Evolutionary conservation across 2,329 filamentous ascomycete genomes (phyloP).

Genomic region (Penicillium sp.): DNA sequence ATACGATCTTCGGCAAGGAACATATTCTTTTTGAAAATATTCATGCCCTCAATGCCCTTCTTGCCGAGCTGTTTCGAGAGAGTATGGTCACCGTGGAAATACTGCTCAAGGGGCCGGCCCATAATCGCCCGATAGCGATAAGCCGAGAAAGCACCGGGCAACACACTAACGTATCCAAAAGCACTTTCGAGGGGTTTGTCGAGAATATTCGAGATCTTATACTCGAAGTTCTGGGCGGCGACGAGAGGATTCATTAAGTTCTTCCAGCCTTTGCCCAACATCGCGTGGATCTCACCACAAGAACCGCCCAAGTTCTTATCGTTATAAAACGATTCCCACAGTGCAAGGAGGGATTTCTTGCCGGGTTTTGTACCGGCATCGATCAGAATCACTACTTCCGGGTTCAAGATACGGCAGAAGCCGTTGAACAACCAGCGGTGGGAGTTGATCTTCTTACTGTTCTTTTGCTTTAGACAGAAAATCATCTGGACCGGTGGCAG

Average conservation of each 20-base stretch:
- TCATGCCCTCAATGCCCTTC: slow-evolving; percentile 99
- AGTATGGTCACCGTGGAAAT: slow-evolving; percentile 98
- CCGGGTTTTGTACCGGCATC: slow-evolving; percentile 96
- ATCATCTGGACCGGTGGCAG: slow-evolving; percentile 97
- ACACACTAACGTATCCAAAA: slow-evolving; percentile 92
- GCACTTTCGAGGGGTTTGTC: slow-evolving; percentile 94
- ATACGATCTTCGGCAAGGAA: slow-evolving; percentile 99
- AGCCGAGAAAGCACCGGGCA: slow-evolving; percentile 95
- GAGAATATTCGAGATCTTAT: slow-evolving; percentile 98
- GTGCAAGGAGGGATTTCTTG: slow-evolving; percentile 77
- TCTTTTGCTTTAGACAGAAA: slow-evolving; percentile 96
- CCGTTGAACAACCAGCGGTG: slow-evolving; percentile 97
- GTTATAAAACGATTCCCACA: slow-evolving; percentile 99
- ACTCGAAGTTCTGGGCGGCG: slow-evolving; percentile 95
- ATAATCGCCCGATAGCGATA: slow-evolving; percentile 96
- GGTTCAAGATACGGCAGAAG: slow-evolving; percentile 91
- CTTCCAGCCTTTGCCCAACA: slow-evolving; percentile 82
- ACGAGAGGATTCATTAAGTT: slow-evolving; percentile 92
- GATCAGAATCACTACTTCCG: slow-evolving; percentile 88
- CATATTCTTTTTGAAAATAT: slow-evolving; percentile 99
- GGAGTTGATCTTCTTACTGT: slow-evolving; percentile 99
- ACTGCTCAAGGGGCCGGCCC: slow-evolving; percentile 92
- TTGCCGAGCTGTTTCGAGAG: slow-evolving; percentile 89
- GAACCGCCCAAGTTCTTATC: slow-evolving; percentile 96
- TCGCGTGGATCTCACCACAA: slow-evolving; percentile 96